A percentile compares a stretch with the other conserved stretches of the same genome.
Evolutionary conservation across 2,329 filamentous ascomycete genomes (phyloP).

Genomic region (Penicillium sp.): DNA sequence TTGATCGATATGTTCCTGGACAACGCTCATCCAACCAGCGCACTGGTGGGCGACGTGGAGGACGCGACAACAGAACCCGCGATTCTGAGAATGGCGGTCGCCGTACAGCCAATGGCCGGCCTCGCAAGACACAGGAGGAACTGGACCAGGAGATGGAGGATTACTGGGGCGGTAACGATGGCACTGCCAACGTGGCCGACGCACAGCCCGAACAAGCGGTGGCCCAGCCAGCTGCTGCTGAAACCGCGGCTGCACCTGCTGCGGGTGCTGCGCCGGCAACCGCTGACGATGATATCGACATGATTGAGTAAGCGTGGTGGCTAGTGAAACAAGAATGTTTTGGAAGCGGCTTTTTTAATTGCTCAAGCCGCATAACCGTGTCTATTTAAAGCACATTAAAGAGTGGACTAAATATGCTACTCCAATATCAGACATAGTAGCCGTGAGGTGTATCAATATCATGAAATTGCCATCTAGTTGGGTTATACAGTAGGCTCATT

Average conservation of each 20-base stretch:
- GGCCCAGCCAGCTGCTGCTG: constrained; percentile 31
- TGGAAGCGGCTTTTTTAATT: neutral
- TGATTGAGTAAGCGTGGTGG: constrained; percentile 62
- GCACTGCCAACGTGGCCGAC: constrained; percentile 44
- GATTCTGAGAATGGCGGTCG: constrained; percentile 30
- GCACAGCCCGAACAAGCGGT: constrained; percentile 31
- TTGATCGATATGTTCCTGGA: constrained; percentile 80
- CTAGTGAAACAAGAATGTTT: too few species aligned
- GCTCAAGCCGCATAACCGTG: neutral
- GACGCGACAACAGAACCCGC: constrained; percentile 39
- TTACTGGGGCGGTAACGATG: constrained; percentile 68
- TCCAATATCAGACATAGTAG: neutral
- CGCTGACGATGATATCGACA: constrained; percentile 66
- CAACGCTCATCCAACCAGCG: constrained; percentile 48
- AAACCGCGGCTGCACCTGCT: constrained; percentile 37
- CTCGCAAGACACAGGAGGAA: constrained; percentile 87
- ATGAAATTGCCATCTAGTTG: constrained; percentile 13
- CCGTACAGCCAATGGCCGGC: constrained; percentile 58
- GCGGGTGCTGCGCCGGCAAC: constrained; percentile 34
- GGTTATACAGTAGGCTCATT: neutral
- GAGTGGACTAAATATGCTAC: neutral
- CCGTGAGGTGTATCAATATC: neutral
- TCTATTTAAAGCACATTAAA: neutral
- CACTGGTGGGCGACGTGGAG: constrained; percentile 54
- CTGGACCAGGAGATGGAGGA: constrained; percentile 97